phyloP scores from a whole-genome alignment of 1,284 basidiomycete genomes.

The Sphaerobolus stellatus region DNA sequence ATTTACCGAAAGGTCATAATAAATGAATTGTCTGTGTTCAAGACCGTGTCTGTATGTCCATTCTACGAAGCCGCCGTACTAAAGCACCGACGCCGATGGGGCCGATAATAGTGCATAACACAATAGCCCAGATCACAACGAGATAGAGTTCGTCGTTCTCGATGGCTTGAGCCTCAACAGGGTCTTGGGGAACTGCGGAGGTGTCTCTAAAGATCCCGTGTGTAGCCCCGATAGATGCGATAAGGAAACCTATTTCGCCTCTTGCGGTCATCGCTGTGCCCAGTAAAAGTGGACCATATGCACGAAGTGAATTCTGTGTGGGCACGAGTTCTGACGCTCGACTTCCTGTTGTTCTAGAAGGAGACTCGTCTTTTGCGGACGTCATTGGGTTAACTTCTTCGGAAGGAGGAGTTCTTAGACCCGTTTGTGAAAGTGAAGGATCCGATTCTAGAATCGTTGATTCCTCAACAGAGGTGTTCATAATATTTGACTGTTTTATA shows the following conservation, averaged over 20 bases:
- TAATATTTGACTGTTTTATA: not conserved
- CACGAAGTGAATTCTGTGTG: not conserved
- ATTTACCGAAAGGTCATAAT: too few species aligned
- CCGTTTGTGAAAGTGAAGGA: not conserved
- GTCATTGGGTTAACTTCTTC: not conserved
- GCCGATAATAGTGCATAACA: slow-evolving; percentile 49
- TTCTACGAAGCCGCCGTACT: not conserved
- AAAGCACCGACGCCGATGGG: slow-evolving; percentile 39
- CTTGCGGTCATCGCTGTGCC: slow-evolving; percentile 50
- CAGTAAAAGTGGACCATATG: slow-evolving; percentile 24
- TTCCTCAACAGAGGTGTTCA: not conserved
- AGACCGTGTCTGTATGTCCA: not conserved
- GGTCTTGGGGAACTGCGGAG: slow-evolving; percentile 26
- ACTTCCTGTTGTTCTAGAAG: not conserved
- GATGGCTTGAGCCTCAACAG: slow-evolving; percentile 20
- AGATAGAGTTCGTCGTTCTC: slow-evolving; percentile 43
- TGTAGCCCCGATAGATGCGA: slow-evolving; percentile 29
- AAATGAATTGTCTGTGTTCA: not conserved
- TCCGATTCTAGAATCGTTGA: not conserved
- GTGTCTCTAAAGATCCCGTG: slow-evolving; percentile 18
- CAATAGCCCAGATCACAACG: slow-evolving; percentile 48
- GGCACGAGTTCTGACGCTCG: not conserved
- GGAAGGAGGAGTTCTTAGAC: too few species aligned
- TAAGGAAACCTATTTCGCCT: slow-evolving; percentile 52
- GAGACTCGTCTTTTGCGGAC: not conserved